A percentile compares a stretch with the other conserved stretches of the same genome.
These are phyloP conservation scores for Malbranchea zuffiana DNA, from an alignment of 2,329 filamentous ascomycete species.

Conservation along the genomic window DNA sequence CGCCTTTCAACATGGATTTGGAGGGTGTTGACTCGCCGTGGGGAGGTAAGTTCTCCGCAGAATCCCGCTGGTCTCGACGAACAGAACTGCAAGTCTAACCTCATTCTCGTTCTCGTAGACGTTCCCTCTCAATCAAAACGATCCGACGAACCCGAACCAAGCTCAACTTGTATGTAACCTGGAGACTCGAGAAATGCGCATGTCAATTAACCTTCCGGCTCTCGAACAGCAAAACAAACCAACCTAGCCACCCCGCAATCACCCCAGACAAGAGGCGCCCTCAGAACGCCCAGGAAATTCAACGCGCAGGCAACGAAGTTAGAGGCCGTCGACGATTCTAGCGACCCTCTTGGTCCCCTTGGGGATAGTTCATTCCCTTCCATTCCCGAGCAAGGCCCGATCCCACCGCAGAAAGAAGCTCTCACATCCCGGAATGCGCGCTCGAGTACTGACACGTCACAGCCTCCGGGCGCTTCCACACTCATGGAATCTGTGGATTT, in stretches of 20 bases:
- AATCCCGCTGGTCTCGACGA: slow-evolving; percentile 9
- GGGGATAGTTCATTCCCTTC: slow-evolving; percentile 36
- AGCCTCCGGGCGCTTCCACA: slow-evolving; percentile 39
- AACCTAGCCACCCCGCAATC: slow-evolving; percentile 38
- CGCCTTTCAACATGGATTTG: slow-evolving; percentile 27
- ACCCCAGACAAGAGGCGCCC: slow-evolving; percentile 39
- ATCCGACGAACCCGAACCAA: slow-evolving; percentile 20
- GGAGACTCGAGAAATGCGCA: not conserved
- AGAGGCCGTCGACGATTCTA: slow-evolving; percentile 51
- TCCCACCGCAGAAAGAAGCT: slow-evolving; percentile 50
- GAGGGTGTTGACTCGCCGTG: slow-evolving; percentile 39
- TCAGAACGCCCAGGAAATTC: slow-evolving; percentile 47
- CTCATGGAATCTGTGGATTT: slow-evolving; percentile 58
- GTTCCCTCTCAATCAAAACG: slow-evolving; percentile 36
- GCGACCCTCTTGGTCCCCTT: slow-evolving; percentile 52
- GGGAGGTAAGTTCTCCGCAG: slow-evolving; percentile 38
- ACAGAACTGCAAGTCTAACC: not conserved
- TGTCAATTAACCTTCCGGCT: slow-evolving; percentile 15
- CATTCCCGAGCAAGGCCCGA: slow-evolving; percentile 43
- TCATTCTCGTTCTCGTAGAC: slow-evolving; percentile 24
- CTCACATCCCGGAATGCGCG: slow-evolving; percentile 28
- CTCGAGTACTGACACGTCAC: slow-evolving; percentile 32
- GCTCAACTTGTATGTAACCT: slow-evolving; percentile 5
- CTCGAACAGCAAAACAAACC: slow-evolving; percentile 24
- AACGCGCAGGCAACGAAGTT: slow-evolving; percentile 51